Percentiles rank a stretch among this genome's conserved stretches.
phyloP scores from a whole-genome alignment of 768 basidiomycete genomes.

The Grammothele lineata region DNA sequence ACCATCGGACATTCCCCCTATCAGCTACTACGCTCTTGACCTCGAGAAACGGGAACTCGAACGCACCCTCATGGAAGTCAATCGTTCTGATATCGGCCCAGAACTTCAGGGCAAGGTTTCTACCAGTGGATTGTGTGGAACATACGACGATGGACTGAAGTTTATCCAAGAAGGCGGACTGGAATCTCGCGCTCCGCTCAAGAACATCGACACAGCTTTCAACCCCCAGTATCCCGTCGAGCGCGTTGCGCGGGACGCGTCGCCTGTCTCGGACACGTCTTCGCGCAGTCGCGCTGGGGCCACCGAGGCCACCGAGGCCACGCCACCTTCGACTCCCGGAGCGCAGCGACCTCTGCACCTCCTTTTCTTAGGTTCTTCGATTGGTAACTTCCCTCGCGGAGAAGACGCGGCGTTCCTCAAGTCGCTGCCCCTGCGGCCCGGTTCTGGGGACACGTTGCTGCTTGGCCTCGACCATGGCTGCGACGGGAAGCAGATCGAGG shows the following conservation, averaged over 20 bases:
- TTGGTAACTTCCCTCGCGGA: conserved; percentile 83
- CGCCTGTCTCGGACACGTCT: conserved; percentile 36
- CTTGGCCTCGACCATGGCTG: conserved; percentile 91
- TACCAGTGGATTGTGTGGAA: conserved; percentile 84
- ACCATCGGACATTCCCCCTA: conserved; percentile 37
- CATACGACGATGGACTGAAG: conserved; percentile 84
- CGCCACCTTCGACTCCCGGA: conserved; percentile 46
- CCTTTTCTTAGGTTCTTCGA: conserved; percentile 86
- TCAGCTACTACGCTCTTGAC: conserved; percentile 91
- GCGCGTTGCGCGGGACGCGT: conserved; percentile 25
- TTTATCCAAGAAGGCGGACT: conserved; percentile 70
- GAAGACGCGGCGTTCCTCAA: conserved; percentile 72
- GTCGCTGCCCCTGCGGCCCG: conserved; percentile 71
- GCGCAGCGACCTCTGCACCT: conserved; percentile 62
- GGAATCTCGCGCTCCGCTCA: conserved; percentile 21
- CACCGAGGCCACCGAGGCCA: conserved; percentile 18
- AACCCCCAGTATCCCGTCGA: conserved; percentile 15
- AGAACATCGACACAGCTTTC: conserved; percentile 6
- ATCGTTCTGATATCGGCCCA: conserved; percentile 56
- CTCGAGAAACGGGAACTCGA: conserved; percentile 84
- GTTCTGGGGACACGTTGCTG: conserved; percentile 76
- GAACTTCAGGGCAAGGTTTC: conserved; percentile 67
- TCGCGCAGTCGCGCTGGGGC: conserved; percentile 10
- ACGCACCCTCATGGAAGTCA: conserved; percentile 69
- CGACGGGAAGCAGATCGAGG: conserved; percentile 62